These are phyloP conservation scores for Castanea crenata DNA, from an alignment of 306 rosid species.

Conservation along the genomic window DNA sequence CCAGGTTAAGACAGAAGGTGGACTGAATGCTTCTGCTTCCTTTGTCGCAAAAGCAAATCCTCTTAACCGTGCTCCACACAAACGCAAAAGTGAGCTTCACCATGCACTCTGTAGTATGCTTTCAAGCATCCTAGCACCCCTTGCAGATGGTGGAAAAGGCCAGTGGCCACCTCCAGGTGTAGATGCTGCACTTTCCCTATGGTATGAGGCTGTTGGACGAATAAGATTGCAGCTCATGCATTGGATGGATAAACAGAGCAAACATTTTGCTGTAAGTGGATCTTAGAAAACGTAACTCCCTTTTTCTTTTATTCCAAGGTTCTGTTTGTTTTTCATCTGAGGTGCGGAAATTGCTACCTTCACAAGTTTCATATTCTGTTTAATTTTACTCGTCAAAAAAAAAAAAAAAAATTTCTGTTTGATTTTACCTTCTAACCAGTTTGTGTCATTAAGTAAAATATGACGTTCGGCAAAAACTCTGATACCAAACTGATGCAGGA, in stretches of 20 bases:
- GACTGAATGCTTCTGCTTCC: conserved; percentile 97
- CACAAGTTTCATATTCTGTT: neutral
- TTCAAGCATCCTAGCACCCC: conserved; percentile 93
- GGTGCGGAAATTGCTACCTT: neutral
- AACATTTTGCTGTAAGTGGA: conserved; percentile 82
- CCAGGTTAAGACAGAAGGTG: conserved; percentile 98
- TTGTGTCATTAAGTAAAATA: neutral
- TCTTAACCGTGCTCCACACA: conserved; percentile 87
- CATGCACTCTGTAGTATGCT: conserved; percentile 98
- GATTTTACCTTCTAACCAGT: neutral
- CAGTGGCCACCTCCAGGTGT: conserved; percentile 99
- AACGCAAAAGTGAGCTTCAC: conserved; percentile 97
- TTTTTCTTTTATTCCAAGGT: neutral
- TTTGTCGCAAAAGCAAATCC: conserved; percentile 99
- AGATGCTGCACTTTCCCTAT: conserved; percentile 88
- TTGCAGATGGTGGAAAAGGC: conserved; percentile 97
- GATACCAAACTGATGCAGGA: no score
- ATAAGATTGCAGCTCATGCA: conserved; percentile 76
- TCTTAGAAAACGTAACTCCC: neutral
- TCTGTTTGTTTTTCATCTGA: neutral
- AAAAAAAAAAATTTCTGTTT: neutral
- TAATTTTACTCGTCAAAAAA: neutral
- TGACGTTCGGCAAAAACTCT: no score
- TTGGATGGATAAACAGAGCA: conserved; percentile 99
- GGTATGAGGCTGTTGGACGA: conserved; percentile 99